Conservation (phyloP, 129 eudicot species). For the Saussurea involucrata region DNA sequence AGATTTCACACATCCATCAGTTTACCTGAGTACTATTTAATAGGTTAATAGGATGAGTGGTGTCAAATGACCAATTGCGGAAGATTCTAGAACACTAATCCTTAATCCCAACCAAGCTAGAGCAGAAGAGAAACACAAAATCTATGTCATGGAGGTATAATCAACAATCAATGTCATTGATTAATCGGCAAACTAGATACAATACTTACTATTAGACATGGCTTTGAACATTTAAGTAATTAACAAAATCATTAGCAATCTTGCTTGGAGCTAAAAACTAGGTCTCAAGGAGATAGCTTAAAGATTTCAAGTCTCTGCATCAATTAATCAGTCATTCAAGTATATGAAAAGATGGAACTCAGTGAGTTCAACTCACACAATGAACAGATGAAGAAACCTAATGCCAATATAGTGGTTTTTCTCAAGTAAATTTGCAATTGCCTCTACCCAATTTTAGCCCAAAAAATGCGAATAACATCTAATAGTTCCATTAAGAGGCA, state of each 20-base stretch:
- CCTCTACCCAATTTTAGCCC: background rate
- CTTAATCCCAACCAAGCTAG: conserved; percentile 3
- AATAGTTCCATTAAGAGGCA: too few species aligned
- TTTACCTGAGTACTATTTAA: background rate
- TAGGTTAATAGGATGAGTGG: background rate
- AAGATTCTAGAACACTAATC: background rate
- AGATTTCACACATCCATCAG: background rate
- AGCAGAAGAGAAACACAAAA: background rate
- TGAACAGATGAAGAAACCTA: background rate
- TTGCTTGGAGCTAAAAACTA: background rate
- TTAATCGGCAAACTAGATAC: background rate
- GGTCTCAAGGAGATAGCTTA: background rate
- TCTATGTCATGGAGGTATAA: background rate
- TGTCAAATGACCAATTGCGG: background rate
- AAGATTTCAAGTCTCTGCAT: background rate
- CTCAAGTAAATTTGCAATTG: background rate
- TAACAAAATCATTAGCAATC: background rate
- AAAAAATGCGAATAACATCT: background rate
- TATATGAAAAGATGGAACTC: background rate
- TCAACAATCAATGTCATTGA: background rate
- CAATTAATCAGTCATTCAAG: background rate
- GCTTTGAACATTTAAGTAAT: background rate
- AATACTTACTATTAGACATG: background rate
- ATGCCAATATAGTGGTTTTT: background rate
- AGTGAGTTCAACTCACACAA: too few species aligned